Conservation (phyloP, 192 early-diverging fungal genomes). For the Entomortierella parvispora region DNA sequence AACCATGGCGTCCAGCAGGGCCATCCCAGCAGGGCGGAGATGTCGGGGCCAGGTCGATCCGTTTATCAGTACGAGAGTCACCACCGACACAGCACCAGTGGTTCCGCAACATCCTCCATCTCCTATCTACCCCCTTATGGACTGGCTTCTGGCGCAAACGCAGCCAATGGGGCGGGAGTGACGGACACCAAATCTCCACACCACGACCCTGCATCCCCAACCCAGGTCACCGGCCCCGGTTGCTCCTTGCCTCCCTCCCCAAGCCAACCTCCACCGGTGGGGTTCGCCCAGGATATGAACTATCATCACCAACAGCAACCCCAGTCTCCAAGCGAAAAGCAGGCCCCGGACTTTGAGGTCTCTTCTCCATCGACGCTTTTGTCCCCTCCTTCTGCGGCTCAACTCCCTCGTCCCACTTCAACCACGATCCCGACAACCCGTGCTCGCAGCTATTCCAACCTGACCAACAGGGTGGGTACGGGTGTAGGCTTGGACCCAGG, state of each 20-base stretch:
- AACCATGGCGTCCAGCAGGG: conserved; percentile 9
- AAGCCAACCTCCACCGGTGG: no score
- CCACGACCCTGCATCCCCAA: not conserved
- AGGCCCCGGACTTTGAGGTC: not conserved
- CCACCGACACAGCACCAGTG: not conserved
- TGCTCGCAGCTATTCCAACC: conserved; percentile 1
- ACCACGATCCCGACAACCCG: not conserved
- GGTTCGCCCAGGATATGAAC: no score
- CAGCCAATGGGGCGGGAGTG: no score
- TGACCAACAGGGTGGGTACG: conserved; percentile 30
- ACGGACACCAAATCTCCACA: no score
- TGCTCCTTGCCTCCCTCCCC: no score
- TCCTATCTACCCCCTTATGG: conserved; percentile 31
- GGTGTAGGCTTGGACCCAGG: conserved; percentile 30
- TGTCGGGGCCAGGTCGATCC: conserved; percentile 11
- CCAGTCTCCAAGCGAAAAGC: conserved; percentile 4
- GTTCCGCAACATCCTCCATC: conserved; percentile 21
- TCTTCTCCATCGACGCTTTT: not conserved
- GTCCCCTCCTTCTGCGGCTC: not conserved
- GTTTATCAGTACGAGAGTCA: conserved; percentile 23
- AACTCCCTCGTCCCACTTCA: not conserved
- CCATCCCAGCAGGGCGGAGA: conserved; percentile 12
- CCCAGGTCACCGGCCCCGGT: not conserved
- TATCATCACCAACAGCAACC: not conserved
- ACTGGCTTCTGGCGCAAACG: no score